Base-by-base conservation (phyloP, 129 eudicot genomes). In the Flaveria trinervia region DNA sequence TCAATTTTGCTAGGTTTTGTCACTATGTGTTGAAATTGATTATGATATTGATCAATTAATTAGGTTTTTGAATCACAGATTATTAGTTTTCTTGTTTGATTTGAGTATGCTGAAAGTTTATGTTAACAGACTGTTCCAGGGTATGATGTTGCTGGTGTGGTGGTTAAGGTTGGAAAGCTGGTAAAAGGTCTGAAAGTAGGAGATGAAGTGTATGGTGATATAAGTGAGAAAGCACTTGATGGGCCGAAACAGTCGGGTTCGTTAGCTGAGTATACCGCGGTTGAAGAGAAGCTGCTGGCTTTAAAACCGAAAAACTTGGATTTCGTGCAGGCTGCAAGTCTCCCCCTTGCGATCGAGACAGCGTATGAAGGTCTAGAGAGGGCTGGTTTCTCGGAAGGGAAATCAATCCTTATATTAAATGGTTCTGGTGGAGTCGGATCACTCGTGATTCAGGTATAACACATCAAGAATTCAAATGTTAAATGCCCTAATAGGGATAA, bases 391-490 rank as follows among this genome's bases (percentile, higher is more conserved):
- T 54, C 79, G 0, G 65, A 73, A 65, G 75, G 82, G 33, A 82
- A 82, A 72, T 82, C 85, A 15, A 72, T 82, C 82, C 82, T 82
- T 33, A 55, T 82, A 5, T 78, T 82, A 14, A 78, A 73, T 20
- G 82, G 85, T 55, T 75, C 85, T 72, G 85, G 82, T 72, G 85
- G 85, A 51, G 85, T 82, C 23, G 85, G 85, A 17, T 65, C 82
- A 20, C 85, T 82, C 30, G 74, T 73, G 2, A 82, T 82, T 77
- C 85, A 82, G 85, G 85, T 82, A 82, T 66, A 74, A 26, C 12
- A 25, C 25, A 9, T 61, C n/a, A 45, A 45, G 46, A 45, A 45
- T 45, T 45, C 13, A 36, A 36, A 61, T 74, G 13, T 45, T 16
- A n/a, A 46, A 13, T 43, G 39, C 4, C 39, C 22, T 3, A 57